Base-by-base conservation (phyloP, 441 rosid genomes). In the Pelargonium fulgidum region DNA sequence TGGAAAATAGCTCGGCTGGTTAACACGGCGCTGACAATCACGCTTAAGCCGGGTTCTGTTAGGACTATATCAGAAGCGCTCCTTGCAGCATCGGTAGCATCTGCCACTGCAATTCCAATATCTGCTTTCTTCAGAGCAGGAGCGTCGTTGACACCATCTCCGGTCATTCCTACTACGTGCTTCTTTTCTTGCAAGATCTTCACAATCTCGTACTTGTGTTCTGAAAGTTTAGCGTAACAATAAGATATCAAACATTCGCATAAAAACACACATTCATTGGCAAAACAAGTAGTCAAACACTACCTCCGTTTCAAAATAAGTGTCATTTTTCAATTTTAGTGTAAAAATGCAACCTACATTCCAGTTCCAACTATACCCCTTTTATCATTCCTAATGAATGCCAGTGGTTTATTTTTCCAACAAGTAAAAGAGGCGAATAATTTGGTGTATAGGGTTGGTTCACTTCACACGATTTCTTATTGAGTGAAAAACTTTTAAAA, bases 1-100 rank as follows among this genome's bases (percentile, higher is more conserved):
- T 94, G 99, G 83, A 94, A 92, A 70, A 94, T 89, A 59, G 97
- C 96, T 81, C 99, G 89, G 91, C 98, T 94, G 50, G 99, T 94
- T 80, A 94, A 81, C 73, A 94, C 99, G 66, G 98, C 94, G 82
- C 98, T 88, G 83, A 94, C 73, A 36, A 94, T 90, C 68, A 94
- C 99, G 71, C 99, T 92, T 75, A 94, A 81, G 19, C 98, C 98
- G 68, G 99, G 96, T 82, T 94, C 97, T 13, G 98, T 94, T 73
- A 94, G 80, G 70, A 92, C 98, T 67, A 94, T 78, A 71, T 94
- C 99, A 24, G 98, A 81, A 65, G 98, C 97, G 73, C 92, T 78
- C 84, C 96, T 92, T 62, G 99, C 98, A 5, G 97, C 99, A 84
- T 94, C 99, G 52, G 98, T 92, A 64, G 98, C 78, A 87, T 92